Base-by-base conservation (phyloP, 78 protist species). In the Speleostelium caveatum region DNA sequence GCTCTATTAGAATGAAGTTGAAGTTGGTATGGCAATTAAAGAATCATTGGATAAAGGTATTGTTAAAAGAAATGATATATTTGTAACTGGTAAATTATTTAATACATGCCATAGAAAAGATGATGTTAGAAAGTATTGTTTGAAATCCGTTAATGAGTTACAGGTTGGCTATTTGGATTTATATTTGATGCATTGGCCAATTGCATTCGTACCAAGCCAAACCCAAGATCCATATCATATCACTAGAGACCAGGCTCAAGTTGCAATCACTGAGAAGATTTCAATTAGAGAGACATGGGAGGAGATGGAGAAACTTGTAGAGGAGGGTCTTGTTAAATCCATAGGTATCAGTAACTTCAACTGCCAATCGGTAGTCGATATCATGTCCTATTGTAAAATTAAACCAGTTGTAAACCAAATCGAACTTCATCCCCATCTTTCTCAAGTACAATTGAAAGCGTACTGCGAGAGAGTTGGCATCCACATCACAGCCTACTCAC, bases 131-230 rank as follows among this genome's bases (percentile, higher is more conserved):
- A 66, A 75, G 14, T 96, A 95, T 26, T 63, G 33, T 30, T 67
- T 42, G 32, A 55, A 56, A 32, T 72, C 92, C 24, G 86, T 96
- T 8, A 32, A 35, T 28, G 94, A 87, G 39, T 76, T 94, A 30
- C 67, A 79, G 5, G 62, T 96, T 7, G 71, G 73, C 3, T 95
- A 96, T 80, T 59, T 96, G 41, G 98, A 96, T 66, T 86, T 96
- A 28, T 87, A 35, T 53, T 88, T 95, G 26, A 56, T 96, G 38
- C 98, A 96, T 73, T 94, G 95, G 96, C 98, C 98, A 49, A 42
- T 92, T 22, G 92, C 86, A n/a, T 71, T 75, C 19, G 36, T 65
- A 73, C 86, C 33, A 75, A 12, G 75, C 74, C 32, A 53, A 88
- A 26, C 45, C 56, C 17, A 24, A 62, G 26, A 30, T 60, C 26